Evolutionary conservation across 2,329 filamentous ascomycete genomes (phyloP).

Genomic region (Colletotrichum orbiculare): DNA sequence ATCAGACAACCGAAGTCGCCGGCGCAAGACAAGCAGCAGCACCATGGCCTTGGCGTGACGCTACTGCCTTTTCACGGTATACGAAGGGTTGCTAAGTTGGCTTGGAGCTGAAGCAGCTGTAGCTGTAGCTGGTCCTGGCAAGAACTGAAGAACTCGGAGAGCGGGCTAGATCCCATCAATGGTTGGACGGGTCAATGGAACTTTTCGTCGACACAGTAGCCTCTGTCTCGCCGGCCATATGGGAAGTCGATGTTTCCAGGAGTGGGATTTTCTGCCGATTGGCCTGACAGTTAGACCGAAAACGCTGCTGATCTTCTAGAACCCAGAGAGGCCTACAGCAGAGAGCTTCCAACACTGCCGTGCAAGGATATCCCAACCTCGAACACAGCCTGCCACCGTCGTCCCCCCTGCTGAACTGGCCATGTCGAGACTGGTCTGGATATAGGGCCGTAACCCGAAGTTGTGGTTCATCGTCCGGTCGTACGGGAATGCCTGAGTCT

Average conservation of each 20-base stretch:
- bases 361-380: constrained; percentile 20
- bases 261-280: neutral
- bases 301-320: neutral
- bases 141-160: too few species aligned
- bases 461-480: constrained; percentile 19
- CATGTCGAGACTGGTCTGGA: neutral
- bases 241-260: neutral
- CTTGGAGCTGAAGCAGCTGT: neutral
- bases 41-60: constrained; percentile 15
- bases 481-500: constrained; percentile 14
- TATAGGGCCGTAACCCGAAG: constrained; percentile 1
- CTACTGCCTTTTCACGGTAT: constrained; percentile 7
- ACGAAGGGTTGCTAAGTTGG: neutral
- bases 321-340: neutral
- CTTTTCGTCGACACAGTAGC: neutral
- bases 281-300: neutral
- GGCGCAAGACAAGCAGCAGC: constrained; percentile 9
- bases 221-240: neutral
- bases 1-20: constrained; percentile 34
- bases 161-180: too few species aligned
- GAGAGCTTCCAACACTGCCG: constrained; percentile 20
- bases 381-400: neutral
- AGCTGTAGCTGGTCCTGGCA: neutral
- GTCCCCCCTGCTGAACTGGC: constrained; percentile 9
- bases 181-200: neutral